Evolutionary conservation across 257 asterid species (phyloP), one percentile per base, ranked within the genome.

Genomic region (Solanum pennellii): DNA sequence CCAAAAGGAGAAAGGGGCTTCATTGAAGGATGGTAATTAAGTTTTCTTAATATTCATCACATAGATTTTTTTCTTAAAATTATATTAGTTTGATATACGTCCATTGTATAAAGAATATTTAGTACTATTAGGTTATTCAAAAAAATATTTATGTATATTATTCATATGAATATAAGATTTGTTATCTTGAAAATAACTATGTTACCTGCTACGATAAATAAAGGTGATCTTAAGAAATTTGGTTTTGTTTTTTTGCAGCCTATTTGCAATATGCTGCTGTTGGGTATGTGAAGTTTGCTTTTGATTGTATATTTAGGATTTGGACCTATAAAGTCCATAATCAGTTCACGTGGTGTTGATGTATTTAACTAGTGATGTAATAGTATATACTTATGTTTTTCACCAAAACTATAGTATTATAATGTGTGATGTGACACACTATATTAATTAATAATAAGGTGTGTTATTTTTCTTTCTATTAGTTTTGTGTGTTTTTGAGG

Each of bases 211-310:
- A 25, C 18, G 0, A 66, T 6, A 25, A 66, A 6, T 66, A 66
- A 66, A 5, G 73, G 16, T 68, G 23, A 7, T 29, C 12, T 3
- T 3, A 35, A 69, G 41, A 69, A 31, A 27, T 15, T 49, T 80
- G 44, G 5, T 18, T 47, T 80, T 80, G 25, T 29, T 10, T 47
- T 52, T 80, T 80, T 92, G 92, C 93, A 94, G 98, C 93, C 90
- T 94, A 71, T 91, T 91, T 85, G 96, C 95, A 8, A 85, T 94
- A 5, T 94, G 95, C 74, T 94, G 97, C 94, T 94, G 98, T 94
- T 94, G 97, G 95, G 18, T 94, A 39, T 93, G 95, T 92, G 97
- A 94, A 83, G 89, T 85, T 41, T 93, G 97, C 91, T 90, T 56
- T 20, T 80, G 85, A 80, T 29, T 18, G 35, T 5, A 47, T 80